phyloP scores from a whole-genome alignment of 129 eudicot genomes.

The Tagetes patula region DNA sequence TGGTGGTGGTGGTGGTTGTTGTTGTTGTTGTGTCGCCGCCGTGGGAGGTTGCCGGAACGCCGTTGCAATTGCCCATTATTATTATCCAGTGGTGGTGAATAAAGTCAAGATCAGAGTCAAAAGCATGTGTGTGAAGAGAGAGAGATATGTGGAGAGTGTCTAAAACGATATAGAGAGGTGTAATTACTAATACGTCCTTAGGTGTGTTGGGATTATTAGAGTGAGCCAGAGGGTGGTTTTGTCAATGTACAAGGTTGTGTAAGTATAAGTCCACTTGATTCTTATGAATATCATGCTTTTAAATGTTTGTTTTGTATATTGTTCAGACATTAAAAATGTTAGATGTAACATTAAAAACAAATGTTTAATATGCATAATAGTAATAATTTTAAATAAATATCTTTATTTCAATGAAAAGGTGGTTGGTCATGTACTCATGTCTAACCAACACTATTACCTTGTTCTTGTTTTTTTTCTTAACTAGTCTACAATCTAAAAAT shows the following conservation, averaged over 20 bases:
- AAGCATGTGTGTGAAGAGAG: constrained; percentile 16
- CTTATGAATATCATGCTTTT: neutral
- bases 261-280: neutral
- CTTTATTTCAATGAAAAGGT: too few species aligned
- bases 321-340: too few species aligned
- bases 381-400: too few species aligned
- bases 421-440: too few species aligned
- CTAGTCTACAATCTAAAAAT: too few species aligned
- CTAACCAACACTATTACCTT: too few species aligned
- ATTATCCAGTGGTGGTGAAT: constrained; percentile 17
- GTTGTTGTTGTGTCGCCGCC: constrained; percentile 22
- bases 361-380: too few species aligned
- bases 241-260: neutral
- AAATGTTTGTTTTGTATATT: too few species aligned
- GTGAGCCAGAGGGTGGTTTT: constrained; percentile 12
- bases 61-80: constrained; percentile 74
- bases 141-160: constrained; percentile 24
- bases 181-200: constrained; percentile 16
- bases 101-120: constrained; percentile 32
- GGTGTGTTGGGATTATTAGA: neutral
- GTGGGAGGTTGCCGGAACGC: constrained; percentile 34
- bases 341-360: too few species aligned
- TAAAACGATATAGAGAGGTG: neutral
- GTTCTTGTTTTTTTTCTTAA: too few species aligned
- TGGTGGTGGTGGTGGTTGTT: constrained; percentile 31